These are phyloP conservation scores for Erysimum cheiri DNA, from an alignment of 441 rosid species.

Conservation along the genomic window DNA sequence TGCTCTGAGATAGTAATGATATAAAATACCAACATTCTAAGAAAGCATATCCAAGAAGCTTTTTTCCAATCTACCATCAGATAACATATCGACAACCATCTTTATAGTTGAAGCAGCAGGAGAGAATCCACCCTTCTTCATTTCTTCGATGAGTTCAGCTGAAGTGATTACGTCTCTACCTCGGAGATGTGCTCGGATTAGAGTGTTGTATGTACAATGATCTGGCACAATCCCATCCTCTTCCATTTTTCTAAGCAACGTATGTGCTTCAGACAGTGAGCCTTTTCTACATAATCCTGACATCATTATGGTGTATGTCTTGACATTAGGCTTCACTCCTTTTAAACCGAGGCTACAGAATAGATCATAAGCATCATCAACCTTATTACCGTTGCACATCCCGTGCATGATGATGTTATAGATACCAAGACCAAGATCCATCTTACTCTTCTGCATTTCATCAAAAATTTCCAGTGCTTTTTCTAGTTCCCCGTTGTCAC, in stretches of 20 bases:
- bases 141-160: slow-evolving; percentile 2
- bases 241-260: slow-evolving; percentile 32
- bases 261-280: slow-evolving; percentile 15
- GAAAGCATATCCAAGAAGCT: slow-evolving; percentile 16
- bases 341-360: not conserved
- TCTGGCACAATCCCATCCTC: not conserved
- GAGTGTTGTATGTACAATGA: not conserved
- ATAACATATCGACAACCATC: slow-evolving; percentile 19
- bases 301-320: slow-evolving; percentile 10
- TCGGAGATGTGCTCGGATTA: slow-evolving; percentile 9
- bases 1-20: not conserved
- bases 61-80: slow-evolving; percentile 4
- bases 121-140: slow-evolving; percentile 5
- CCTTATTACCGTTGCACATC: slow-evolving; percentile 34
- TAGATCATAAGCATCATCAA: slow-evolving; percentile 30
- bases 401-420: slow-evolving; percentile 31
- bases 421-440: slow-evolving; percentile 10
- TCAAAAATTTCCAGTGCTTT: not conserved
- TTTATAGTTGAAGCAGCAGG: not conserved
- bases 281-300: slow-evolving; percentile 25
- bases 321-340: slow-evolving; percentile 23
- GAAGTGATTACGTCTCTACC: not conserved
- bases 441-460: slow-evolving; percentile 2
- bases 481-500: slow-evolving; percentile 24
- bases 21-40: not conserved